These are phyloP conservation scores for Polyporus arcularius DNA, from an alignment of 768 basidiomycete species.

Conservation along the genomic window DNA sequence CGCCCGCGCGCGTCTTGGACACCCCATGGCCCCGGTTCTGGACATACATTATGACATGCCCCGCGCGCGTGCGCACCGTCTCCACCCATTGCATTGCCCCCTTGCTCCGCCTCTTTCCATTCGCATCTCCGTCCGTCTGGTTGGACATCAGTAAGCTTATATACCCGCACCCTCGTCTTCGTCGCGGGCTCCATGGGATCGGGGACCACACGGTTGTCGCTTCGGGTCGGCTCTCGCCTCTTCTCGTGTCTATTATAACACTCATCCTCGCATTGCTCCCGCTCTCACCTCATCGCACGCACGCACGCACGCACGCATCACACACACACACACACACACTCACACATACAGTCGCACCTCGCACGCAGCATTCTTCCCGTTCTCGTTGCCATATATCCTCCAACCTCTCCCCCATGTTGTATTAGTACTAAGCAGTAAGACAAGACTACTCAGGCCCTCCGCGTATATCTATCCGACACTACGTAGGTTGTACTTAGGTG, in stretches of 20 bases:
- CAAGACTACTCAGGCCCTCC: background rate
- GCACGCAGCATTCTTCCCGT: too few relatives aligned
- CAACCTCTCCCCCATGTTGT: background rate
- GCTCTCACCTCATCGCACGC: background rate
- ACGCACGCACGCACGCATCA: background rate
- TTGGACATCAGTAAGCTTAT: background rate
- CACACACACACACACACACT: background rate
- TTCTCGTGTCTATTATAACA: background rate
- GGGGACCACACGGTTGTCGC: background rate
- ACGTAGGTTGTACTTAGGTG: too few relatives aligned
- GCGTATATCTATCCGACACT: too few relatives aligned
- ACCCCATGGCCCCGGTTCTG: background rate
- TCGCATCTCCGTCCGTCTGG: too few relatives aligned
- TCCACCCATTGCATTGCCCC: background rate
- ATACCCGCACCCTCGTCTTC: background rate
- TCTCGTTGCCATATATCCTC: background rate
- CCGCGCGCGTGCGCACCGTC: background rate
- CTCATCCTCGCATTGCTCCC: background rate
- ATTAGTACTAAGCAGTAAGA: background rate
- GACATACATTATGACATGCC: background rate
- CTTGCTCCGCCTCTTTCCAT: background rate
- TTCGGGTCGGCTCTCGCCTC: background rate
- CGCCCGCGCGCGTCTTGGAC: background rate
- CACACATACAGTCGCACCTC: background rate
- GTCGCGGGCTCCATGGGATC: background rate